These are phyloP conservation scores for Lactifluus piperatus DNA, from an alignment of 768 basidiomycete genomes.

Conservation along the genomic window DNA sequence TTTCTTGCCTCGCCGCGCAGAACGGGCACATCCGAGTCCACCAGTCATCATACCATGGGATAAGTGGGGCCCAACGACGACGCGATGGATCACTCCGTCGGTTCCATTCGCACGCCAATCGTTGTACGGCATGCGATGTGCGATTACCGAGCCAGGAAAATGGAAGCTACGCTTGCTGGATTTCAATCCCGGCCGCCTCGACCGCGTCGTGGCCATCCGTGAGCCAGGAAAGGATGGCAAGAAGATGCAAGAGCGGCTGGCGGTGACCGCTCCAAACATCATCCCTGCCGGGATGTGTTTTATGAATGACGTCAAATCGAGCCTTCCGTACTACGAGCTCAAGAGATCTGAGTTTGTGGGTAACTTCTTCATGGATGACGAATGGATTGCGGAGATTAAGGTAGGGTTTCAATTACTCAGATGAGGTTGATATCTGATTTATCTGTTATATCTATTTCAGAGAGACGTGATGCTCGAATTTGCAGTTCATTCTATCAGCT, in stretches of 20 bases:
- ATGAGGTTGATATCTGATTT: neutral
- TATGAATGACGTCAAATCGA: neutral
- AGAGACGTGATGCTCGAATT: neutral
- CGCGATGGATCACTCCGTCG: slow-evolving; percentile 1
- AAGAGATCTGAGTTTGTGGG: neutral
- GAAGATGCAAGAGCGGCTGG: neutral
- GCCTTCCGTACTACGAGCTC: slow-evolving; percentile 8
- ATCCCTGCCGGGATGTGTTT: neutral
- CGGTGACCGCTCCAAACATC: neutral
- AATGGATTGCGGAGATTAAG: slow-evolving; percentile 7
- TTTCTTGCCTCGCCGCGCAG: neutral
- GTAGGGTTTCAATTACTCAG: neutral
- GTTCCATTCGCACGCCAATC: neutral
- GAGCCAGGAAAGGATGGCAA: neutral
- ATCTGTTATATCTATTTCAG: neutral
- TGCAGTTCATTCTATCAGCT: neutral
- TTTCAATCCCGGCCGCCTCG: slow-evolving; percentile 5
- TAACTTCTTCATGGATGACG: slow-evolving; percentile 5
- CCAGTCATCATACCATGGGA: neutral
- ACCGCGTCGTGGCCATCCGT: neutral
- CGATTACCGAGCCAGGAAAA: neutral
- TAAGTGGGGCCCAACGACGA: slow-evolving; percentile 4
- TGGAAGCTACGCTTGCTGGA: slow-evolving; percentile 2
- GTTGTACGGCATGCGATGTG: slow-evolving; percentile 2
- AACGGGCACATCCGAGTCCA: neutral